Evolutionary conservation across 306 rosid species (phyloP).

Genomic region (Cucurbita maxima): DNA sequence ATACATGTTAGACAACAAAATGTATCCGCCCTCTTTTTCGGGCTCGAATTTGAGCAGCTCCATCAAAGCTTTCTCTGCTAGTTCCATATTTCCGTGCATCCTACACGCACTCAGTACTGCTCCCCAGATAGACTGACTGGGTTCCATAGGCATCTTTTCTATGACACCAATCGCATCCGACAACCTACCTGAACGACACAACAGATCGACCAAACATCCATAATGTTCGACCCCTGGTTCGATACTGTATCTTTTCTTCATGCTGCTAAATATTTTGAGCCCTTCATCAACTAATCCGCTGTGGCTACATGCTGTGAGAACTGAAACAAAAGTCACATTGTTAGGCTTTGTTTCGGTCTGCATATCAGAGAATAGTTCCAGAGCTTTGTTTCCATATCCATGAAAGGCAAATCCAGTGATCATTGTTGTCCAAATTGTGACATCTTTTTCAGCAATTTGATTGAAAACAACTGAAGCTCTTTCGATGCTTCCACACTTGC

Average conservation of each 20-base stretch:
- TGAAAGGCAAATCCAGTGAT: slow-evolving; percentile 42
- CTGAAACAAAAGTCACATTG: slow-evolving; percentile 28
- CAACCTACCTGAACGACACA: slow-evolving; percentile 31
- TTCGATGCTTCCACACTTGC: slow-evolving; percentile 35
- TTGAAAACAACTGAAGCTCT: slow-evolving; percentile 28
- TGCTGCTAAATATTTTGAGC: slow-evolving; percentile 18
- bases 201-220: slow-evolving; percentile 45
- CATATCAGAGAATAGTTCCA: slow-evolving; percentile 31
- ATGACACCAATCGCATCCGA: slow-evolving; percentile 24
- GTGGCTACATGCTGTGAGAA: slow-evolving; percentile 43
- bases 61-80: slow-evolving; percentile 33
- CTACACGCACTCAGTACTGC: slow-evolving; percentile 44
- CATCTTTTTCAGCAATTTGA: slow-evolving; percentile 23
- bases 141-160: slow-evolving; percentile 33
- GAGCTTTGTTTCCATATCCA: slow-evolving; percentile 34
- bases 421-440: slow-evolving; percentile 38
- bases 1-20: slow-evolving; percentile 35
- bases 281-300: slow-evolving; percentile 43
- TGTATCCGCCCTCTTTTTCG: slow-evolving; percentile 32
- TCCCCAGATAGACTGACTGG: slow-evolving; percentile 37
- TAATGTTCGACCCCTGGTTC: slow-evolving; percentile 37
- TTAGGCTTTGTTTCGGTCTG: slow-evolving; percentile 24
- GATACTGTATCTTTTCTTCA: slow-evolving; percentile 21
- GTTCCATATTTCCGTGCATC: slow-evolving; percentile 21
- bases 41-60: slow-evolving; percentile 36